phyloP scores from a whole-genome alignment of 371 early-diverging fungal species.

The Choanephora cucurbitarum region DNA sequence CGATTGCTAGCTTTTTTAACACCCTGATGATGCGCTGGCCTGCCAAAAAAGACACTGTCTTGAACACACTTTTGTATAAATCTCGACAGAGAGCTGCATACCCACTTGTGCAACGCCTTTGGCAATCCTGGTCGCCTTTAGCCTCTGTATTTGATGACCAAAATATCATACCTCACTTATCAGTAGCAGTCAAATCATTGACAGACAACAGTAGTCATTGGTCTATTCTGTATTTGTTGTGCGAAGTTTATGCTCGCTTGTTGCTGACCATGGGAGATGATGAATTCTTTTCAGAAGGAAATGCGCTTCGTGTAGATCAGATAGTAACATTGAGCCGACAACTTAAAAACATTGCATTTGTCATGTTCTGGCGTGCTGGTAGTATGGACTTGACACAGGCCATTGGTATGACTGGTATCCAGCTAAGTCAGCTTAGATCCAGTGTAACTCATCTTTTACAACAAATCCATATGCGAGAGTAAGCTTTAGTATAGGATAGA shows the following conservation, averaged over 20 bases:
- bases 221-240: conserved; percentile 65
- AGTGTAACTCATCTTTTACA: conserved; percentile 69
- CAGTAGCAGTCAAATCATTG: conserved; percentile 4
- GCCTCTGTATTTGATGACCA: conserved; percentile 20
- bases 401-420: conserved; percentile 53
- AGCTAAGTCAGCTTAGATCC: conserved; percentile 57
- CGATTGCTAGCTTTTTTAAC: conserved; percentile 52
- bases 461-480: conserved; percentile 85
- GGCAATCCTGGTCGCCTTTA: conserved; percentile 33
- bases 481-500: conserved; percentile 15
- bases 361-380: conserved; percentile 66
- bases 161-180: conserved; percentile 6
- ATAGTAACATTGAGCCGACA: conserved; percentile 57
- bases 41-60: conserved; percentile 52
- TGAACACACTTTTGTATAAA: conserved; percentile 57
- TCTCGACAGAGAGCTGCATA: neutral
- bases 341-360: conserved; percentile 70
- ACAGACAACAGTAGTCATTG: conserved; percentile 39
- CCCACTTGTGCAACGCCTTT: conserved; percentile 30
- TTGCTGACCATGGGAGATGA: conserved; percentile 83
- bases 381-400: conserved; percentile 38
- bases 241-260: conserved; percentile 73
- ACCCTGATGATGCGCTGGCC: conserved; percentile 66
- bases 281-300: conserved; percentile 55
- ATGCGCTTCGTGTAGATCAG: conserved; percentile 52